Evolutionary conservation across 116 monocot species (phyloP).

Genomic region (Iris pallida): DNA sequence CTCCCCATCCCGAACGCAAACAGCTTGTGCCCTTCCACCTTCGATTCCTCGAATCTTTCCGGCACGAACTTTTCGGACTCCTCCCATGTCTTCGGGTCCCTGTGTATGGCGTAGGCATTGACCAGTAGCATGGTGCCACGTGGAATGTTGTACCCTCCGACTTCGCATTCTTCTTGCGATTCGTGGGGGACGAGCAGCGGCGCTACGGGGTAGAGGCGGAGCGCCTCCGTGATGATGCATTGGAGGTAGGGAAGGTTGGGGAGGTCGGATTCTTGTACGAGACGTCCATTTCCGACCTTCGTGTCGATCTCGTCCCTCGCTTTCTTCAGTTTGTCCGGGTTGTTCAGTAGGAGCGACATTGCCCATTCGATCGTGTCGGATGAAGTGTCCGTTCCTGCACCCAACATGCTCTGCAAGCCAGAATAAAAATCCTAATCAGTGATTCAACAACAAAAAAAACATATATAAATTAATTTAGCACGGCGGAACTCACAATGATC

Average conservation of each 20-base stretch:
- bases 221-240: slow-evolving; percentile 19
- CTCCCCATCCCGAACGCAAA: background rate
- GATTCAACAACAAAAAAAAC: too few species aligned
- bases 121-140: slow-evolving; percentile 31
- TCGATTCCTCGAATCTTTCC: too few species aligned
- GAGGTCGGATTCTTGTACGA: background rate
- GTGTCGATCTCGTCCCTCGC: background rate
- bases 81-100: too few species aligned
- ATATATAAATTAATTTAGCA: too few species aligned
- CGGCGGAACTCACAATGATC: background rate
- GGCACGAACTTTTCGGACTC: too few species aligned
- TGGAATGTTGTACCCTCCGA: slow-evolving; percentile 16
- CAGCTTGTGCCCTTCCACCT: background rate
- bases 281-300: background rate
- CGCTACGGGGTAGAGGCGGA: slow-evolving; percentile 26
- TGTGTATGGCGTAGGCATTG: slow-evolving; percentile 13
- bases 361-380: slow-evolving; percentile 10
- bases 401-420: too few species aligned
- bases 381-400: background rate
- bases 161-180: too few species aligned
- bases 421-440: too few species aligned
- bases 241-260: slow-evolving; percentile 10
- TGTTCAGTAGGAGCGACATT: slow-evolving; percentile 5
- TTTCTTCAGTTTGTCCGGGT: background rate
- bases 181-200: slow-evolving; percentile 25